A percentile compares a stretch with the other conserved stretches of the same genome.
Conservation (phyloP, 352 stramenopile species). For the Phytopythium litorale region DNA sequence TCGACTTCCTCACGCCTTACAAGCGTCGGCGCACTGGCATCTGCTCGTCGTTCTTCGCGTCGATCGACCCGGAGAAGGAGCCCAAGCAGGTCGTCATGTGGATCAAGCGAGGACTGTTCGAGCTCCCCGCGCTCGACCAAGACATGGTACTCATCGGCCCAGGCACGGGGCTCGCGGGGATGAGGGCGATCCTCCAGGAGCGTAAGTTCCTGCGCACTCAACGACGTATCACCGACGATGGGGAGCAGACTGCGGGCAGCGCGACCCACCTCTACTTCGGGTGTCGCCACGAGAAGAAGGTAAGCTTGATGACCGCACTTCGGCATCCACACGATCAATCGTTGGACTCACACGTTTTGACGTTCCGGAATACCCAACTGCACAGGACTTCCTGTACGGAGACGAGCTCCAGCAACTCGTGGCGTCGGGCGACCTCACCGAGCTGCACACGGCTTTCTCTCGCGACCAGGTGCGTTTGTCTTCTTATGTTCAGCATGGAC, state of each 20-base stretch:
- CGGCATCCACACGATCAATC: neutral
- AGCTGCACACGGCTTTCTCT: conserved; percentile 88
- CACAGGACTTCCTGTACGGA: conserved; percentile 86
- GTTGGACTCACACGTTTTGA: neutral
- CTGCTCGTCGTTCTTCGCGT: conserved; percentile 77
- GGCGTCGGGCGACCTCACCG: conserved; percentile 45
- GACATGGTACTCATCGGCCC: conserved; percentile 88
- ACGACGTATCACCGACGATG: neutral
- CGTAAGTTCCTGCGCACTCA: conserved; percentile 46
- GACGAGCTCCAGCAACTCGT: conserved; percentile 64
- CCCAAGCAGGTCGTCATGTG: conserved; percentile 61
- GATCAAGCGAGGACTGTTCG: conserved; percentile 87
- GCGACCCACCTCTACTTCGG: conserved; percentile 84
- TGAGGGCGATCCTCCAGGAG: conserved; percentile 88
- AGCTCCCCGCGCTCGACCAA: conserved; percentile 33
- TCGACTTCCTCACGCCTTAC: conserved; percentile 90
- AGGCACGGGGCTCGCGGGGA: conserved; percentile 88
- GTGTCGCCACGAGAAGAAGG: conserved; percentile 79
- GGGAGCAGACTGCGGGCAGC: conserved; percentile 8
- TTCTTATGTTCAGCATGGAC: neutral
- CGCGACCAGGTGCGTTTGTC: conserved; percentile 60
- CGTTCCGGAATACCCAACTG: neutral
- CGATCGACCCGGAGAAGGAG: conserved; percentile 39
- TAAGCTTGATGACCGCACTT: conserved; percentile 9
- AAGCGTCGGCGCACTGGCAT: conserved; percentile 81